These are phyloP conservation scores for Eutrema japonicum DNA, from an alignment of 345 rosid species.

Conservation along the genomic window DNA sequence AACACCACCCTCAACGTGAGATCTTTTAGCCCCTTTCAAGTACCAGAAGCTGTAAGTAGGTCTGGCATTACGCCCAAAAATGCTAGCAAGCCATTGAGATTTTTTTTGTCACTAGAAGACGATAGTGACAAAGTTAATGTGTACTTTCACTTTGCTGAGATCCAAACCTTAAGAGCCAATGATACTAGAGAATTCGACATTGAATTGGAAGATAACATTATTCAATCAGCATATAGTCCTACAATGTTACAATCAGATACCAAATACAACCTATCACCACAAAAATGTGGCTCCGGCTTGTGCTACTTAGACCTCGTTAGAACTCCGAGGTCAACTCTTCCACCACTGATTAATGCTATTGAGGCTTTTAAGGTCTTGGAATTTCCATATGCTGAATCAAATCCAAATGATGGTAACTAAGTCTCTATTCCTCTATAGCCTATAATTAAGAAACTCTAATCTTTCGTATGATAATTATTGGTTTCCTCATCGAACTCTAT, in stretches of 20 bases:
- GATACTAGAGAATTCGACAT: conserved; percentile 27
- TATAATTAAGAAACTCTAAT: neutral
- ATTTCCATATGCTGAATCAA: conserved; percentile 28
- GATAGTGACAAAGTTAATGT: neutral
- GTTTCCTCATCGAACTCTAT: neutral
- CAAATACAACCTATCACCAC: neutral
- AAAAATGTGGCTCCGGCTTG: neutral
- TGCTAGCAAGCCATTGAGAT: neutral
- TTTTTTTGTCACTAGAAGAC: neutral
- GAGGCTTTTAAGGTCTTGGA: conserved; percentile 35
- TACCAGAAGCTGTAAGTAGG: conserved; percentile 37
- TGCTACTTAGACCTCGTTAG: neutral
- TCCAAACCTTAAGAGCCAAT: neutral
- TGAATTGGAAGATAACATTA: neutral
- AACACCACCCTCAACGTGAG: conserved; percentile 9
- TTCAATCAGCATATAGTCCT: neutral
- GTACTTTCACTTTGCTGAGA: conserved; percentile 27
- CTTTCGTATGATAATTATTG: neutral
- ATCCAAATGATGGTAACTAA: conserved; percentile 37
- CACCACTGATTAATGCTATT: conserved; percentile 44
- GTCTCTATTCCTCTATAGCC: neutral
- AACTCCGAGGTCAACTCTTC: conserved; percentile 24
- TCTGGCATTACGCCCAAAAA: neutral
- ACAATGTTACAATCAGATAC: conserved; percentile 3
- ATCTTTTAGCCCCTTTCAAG: neutral